A percentile compares a stretch with the other conserved stretches of the same genome.
phyloP scores from a whole-genome alignment of 306 rosid genomes.

The Vigna nakashimae region DNA sequence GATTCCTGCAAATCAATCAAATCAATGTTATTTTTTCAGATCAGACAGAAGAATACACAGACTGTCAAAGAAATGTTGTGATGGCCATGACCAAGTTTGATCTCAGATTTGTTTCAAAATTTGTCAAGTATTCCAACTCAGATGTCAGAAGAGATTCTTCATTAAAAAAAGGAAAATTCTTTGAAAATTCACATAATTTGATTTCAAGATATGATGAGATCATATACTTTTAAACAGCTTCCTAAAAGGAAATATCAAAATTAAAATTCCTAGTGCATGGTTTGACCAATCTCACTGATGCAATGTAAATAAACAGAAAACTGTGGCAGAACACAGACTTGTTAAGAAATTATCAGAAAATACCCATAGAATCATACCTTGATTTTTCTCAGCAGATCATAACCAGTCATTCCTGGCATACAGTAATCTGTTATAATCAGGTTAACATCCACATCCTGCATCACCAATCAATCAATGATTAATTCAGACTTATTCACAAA shows the following conservation, averaged over 20 bases:
- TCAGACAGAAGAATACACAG: neutral
- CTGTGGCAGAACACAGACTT: neutral
- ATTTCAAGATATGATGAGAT: constrained; percentile 20
- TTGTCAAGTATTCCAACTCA: constrained; percentile 6
- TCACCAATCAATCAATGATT: constrained; percentile 25
- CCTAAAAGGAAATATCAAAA: constrained; percentile 10
- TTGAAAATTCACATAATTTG: constrained; percentile 25
- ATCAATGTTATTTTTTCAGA: constrained; percentile 21
- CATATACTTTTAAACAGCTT: constrained; percentile 36
- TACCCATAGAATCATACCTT: constrained; percentile 49
- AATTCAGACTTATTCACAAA: constrained; percentile 16
- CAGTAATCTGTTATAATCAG: constrained; percentile 84
- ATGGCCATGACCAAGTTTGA: neutral
- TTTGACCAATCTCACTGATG: constrained; percentile 17
- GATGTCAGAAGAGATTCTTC: neutral
- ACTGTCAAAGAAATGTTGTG: neutral
- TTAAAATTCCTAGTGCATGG: neutral
- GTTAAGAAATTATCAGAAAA: neutral
- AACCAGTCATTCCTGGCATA: constrained; percentile 94
- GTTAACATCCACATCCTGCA: constrained; percentile 66
- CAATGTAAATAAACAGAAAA: too few relatives aligned
- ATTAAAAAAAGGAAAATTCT: neutral
- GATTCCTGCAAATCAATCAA: constrained; percentile 73
- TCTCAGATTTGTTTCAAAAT: constrained; percentile 15
- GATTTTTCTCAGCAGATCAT: constrained; percentile 79